Evolutionary conservation across 2,329 filamentous ascomycete genomes (phyloP), one percentile per base, ranked within the genome.

Genomic region (Colletotrichum australisinense): DNA sequence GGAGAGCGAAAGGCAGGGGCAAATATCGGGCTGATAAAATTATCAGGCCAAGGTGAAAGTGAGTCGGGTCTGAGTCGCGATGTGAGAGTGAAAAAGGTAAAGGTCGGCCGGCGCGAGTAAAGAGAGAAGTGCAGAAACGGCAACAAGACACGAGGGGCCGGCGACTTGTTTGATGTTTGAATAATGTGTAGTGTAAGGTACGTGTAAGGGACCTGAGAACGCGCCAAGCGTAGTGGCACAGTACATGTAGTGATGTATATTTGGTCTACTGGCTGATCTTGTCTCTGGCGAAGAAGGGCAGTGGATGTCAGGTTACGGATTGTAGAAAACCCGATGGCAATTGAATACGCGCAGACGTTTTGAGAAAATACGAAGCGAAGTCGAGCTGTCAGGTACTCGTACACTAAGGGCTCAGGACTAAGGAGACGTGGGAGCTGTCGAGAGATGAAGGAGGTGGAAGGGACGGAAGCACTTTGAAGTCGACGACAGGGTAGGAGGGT

Each of bases 91-190:
- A 3, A 26, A 56, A 16, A 12, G 6, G n/a, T 14, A 22, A 12
- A 24, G n/a, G 22, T 32, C 11, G 14, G 57, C 30, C 28, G 62
- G 22, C 59, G 42, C 19, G 22, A 4, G n/a, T 14, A n/a, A 24
- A 42, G 26, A 55, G 24, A 28, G 26, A 30, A 49, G 14, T 35
- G 49, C 19, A 63, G 58, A 63, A 57, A 57, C 52, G 22, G 28
- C 53, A 56, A n/a, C 22, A 56, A 64, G 42, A 49, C 42, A 52
- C 28, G 30, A 32, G n/a, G 26, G 32, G 46, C 42, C 32, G 16
- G 11, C 32, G n/a, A 49, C 28, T 35, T 63, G 67, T 69, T 63
- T 68, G 57, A 30, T n/a, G 24, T 38, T 16, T 56, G 62, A 30
- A 28, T 55, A 30, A 30, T 53, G 49, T 26, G n/a, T 56, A 56